These are phyloP conservation scores for Calonectria naviculata DNA, from an alignment of 2,329 filamentous ascomycete genomes.

Conservation along the genomic window DNA sequence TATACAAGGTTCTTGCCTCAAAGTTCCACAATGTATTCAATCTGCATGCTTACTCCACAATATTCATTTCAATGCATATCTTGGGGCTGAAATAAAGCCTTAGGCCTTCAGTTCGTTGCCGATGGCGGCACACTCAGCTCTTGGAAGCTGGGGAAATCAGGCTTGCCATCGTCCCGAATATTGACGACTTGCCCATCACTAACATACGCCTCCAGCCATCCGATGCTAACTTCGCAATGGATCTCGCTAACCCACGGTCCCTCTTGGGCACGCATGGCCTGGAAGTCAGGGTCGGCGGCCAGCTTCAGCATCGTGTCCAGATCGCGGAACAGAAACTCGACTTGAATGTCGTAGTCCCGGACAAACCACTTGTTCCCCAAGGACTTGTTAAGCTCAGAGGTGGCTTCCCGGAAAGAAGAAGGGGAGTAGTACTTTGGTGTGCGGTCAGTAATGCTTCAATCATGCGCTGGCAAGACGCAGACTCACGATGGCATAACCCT, in stretches of 20 bases:
- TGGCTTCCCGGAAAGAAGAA: not conserved
- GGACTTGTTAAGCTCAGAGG: not conserved
- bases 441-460: not conserved
- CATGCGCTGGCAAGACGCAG: not conserved
- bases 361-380: not conserved
- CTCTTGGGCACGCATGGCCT: not conserved
- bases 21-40: too few species aligned
- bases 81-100: too few species aligned
- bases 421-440: not conserved
- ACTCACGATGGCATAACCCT: not conserved
- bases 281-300: not conserved
- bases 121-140: not conserved
- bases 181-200: not conserved
- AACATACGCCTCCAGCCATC: not conserved
- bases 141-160: not conserved
- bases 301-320: not conserved
- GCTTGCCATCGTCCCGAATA: not conserved
- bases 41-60: too few species aligned
- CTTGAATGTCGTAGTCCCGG: not conserved
- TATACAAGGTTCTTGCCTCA: too few species aligned
- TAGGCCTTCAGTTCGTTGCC: not conserved
- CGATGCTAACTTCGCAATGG: not conserved
- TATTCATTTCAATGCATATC: too few species aligned
- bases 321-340: not conserved
- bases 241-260: not conserved